Evolutionary conservation across 306 rosid species (phyloP).

Genomic region (Quercus aquifolioides): DNA sequence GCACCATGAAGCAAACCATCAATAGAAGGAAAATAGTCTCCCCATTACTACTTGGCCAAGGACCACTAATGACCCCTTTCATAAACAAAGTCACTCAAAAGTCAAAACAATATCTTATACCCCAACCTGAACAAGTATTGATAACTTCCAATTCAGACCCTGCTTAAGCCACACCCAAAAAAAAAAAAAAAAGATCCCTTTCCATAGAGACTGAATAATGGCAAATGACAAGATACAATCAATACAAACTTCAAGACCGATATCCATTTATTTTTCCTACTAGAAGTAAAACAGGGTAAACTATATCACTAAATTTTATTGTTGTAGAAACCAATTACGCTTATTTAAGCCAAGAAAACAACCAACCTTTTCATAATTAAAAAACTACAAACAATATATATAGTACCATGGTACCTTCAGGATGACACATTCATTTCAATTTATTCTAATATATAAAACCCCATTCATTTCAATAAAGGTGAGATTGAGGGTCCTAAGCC

Average conservation of each 20-base stretch:
- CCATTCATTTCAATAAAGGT: not conserved
- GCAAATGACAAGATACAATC: not conserved
- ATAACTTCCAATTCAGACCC: not conserved
- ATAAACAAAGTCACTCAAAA: not conserved
- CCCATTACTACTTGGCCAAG: not conserved
- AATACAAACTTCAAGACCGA: not conserved
- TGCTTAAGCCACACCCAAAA: not conserved
- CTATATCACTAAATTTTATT: not conserved
- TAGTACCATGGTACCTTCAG: not conserved
- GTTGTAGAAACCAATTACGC: not conserved
- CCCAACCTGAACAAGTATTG: not conserved
- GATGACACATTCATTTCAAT: not conserved
- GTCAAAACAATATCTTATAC: not conserved
- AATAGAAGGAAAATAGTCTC: not conserved
- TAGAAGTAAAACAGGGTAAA: not conserved
- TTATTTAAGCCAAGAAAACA: not conserved
- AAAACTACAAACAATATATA: not conserved
- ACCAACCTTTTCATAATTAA: not conserved
- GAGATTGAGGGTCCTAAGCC: not conserved
- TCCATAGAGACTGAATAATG: not conserved
- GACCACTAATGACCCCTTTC: not conserved
- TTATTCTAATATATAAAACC: not conserved
- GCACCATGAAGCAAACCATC: not conserved
- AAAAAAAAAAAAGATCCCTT: not conserved
- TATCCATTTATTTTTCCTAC: not conserved